Evolutionary conservation across 192 early-diverging fungal species (phyloP).

Genomic region (Linderina pennispora): DNA sequence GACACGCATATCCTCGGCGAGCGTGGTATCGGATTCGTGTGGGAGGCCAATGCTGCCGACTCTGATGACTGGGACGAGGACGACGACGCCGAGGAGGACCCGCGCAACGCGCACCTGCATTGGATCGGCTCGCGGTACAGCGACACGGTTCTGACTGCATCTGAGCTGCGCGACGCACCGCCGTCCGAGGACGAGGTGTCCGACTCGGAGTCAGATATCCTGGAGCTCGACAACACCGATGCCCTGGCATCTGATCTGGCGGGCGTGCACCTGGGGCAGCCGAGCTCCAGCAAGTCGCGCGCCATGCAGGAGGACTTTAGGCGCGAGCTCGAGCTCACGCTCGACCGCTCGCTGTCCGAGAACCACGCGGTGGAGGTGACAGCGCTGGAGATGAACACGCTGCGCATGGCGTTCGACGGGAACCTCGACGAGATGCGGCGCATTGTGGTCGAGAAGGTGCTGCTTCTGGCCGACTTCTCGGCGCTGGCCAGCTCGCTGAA

Average conservation of each 20-base stretch:
- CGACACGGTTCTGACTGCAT: conserved; percentile 2
- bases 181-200: conserved; percentile 7
- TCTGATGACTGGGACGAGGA: conserved; percentile 49
- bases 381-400: conserved; percentile 76
- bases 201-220: conserved; percentile 1
- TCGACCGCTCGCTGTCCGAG: conserved; percentile 77
- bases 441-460: conserved; percentile 64
- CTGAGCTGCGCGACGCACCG: conserved; percentile 11
- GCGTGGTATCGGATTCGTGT: conserved; percentile 56
- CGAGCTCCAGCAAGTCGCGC: conserved; percentile 44
- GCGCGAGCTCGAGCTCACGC: conserved; percentile 61
- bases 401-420: conserved; percentile 82
- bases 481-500: conserved; percentile 40
- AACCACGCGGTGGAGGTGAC: conserved; percentile 68
- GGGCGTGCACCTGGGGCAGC: conserved; percentile 32
- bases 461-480: conserved; percentile 54
- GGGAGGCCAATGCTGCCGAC: conserved; percentile 26
- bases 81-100: conserved; percentile 27
- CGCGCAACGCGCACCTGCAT: conserved; percentile 9
- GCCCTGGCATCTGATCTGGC: conserved; percentile 44
- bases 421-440: conserved; percentile 72
- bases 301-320: conserved; percentile 59
- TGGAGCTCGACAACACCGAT: conserved; percentile 15
- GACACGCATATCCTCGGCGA: conserved; percentile 47
- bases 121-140: conserved; percentile 16